Conservation (phyloP, 768 basidiomycete genomes). For the Pleurotus sapidus region DNA sequence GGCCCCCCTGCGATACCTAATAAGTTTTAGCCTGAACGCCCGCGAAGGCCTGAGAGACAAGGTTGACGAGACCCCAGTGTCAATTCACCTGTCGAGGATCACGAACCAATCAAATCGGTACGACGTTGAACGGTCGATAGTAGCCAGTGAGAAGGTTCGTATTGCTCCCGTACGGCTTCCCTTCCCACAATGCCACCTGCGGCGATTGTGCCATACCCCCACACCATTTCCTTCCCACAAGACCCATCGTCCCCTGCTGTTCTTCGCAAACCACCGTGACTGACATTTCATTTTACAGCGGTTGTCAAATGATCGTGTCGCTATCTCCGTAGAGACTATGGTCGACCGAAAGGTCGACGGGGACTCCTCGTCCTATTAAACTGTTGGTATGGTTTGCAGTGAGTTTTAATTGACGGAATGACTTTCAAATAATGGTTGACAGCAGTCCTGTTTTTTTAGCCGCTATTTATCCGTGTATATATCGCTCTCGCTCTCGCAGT, state of each 20-base stretch:
- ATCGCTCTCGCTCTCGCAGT: background rate
- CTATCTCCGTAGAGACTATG: constrained; percentile 8
- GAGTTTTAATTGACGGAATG: background rate
- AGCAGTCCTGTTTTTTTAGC: background rate
- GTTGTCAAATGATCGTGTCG: constrained; percentile 1
- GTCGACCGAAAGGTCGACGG: constrained; percentile 7
- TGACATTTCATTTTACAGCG: constrained; percentile 1
- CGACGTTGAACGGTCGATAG: background rate
- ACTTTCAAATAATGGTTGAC: background rate
- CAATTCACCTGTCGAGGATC: constrained; percentile 8
- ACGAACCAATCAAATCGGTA: constrained; percentile 4
- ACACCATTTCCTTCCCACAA: background rate
- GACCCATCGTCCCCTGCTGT: background rate
- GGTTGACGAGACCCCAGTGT: constrained; percentile 5
- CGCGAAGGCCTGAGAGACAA: constrained; percentile 7
- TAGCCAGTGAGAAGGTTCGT: constrained; percentile 6
- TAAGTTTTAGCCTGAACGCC: constrained; percentile 1
- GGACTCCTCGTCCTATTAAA: background rate
- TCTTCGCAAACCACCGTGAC: background rate
- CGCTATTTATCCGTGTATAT: constrained; percentile 7
- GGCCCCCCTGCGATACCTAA: background rate
- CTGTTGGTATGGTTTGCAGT: background rate
- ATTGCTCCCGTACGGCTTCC: background rate
- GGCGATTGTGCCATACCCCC: background rate
- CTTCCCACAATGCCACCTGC: background rate